A percentile compares a stretch with the other conserved stretches of the same genome.
These are phyloP conservation scores for Neurospora sp. DNA, from an alignment of 495 filamentous ascomycete genomes.

Conservation along the genomic window DNA sequence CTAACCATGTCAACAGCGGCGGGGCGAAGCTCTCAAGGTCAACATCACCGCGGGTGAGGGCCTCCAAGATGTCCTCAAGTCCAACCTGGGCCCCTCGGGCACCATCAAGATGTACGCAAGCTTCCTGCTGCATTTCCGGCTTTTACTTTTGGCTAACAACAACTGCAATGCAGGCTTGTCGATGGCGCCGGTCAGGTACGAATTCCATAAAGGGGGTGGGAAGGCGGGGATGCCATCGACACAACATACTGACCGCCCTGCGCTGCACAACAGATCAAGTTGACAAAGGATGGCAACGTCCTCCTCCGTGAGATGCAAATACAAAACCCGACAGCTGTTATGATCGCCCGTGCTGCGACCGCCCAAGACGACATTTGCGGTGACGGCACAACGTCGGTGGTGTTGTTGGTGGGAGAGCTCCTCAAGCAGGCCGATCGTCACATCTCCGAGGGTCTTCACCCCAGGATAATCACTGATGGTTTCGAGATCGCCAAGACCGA, in stretches of 20 bases:
- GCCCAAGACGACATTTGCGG: slow-evolving; percentile 98
- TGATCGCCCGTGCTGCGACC: slow-evolving; percentile 97
- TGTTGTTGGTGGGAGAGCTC: slow-evolving; percentile 89
- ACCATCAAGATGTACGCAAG: slow-evolving; percentile 85
- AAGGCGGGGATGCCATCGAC: not conserved
- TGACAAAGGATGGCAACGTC: slow-evolving; percentile 98
- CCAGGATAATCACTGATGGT: slow-evolving; percentile 91
- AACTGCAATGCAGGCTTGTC: slow-evolving; percentile 56
- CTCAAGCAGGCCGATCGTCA: slow-evolving; percentile 94
- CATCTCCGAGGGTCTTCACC: slow-evolving; percentile 90
- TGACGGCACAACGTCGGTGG: slow-evolving; percentile 95
- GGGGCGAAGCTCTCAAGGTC: slow-evolving; percentile 89
- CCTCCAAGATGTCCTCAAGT: slow-evolving; percentile 91
- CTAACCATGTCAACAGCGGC: slow-evolving; percentile 49
- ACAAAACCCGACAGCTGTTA: slow-evolving; percentile 86
- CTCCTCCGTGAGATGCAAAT: slow-evolving; percentile 94
- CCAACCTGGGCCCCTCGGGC: slow-evolving; percentile 85
- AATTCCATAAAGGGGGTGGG: slow-evolving; percentile 8
- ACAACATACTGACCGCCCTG: not conserved
- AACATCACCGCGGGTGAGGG: slow-evolving; percentile 96
- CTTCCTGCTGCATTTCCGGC: not conserved
- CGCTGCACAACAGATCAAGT: slow-evolving; percentile 63
- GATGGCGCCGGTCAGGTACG: slow-evolving; percentile 87
- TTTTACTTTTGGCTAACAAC: slow-evolving; percentile 18
- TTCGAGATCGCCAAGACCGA: slow-evolving; percentile 96